phyloP scores from a whole-genome alignment of 2,329 filamentous ascomycete species.

The Sporothrix pseudoabietina region DNA sequence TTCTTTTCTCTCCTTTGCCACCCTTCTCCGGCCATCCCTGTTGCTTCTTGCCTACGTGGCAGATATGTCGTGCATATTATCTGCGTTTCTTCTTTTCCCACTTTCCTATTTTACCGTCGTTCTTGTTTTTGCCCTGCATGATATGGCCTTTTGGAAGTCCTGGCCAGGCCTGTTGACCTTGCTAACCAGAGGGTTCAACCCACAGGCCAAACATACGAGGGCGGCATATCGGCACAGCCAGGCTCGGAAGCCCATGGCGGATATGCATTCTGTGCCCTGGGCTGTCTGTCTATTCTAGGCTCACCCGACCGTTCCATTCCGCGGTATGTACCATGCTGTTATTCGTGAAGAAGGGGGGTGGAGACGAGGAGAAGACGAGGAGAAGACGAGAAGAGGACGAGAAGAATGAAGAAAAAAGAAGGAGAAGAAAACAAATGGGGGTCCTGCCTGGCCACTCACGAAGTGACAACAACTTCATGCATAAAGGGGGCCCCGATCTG shows the following conservation, averaged over 20 bases:
- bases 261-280: constrained; percentile 93
- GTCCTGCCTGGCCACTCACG: constrained; percentile 41
- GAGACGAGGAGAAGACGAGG: not conserved
- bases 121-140: constrained; percentile 20
- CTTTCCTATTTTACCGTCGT: not conserved
- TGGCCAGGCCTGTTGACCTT: not conserved
- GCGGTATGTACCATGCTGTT: constrained; percentile 51
- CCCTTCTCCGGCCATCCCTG: not conserved
- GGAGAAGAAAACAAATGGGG: not conserved
- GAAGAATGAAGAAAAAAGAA: not conserved
- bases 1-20: not conserved
- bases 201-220: constrained; percentile 87
- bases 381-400: not conserved
- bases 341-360: not conserved
- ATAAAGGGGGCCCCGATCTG: constrained; percentile 39
- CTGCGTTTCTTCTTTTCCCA: constrained; percentile 19
- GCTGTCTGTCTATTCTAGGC: constrained; percentile 83
- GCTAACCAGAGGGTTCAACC: not conserved
- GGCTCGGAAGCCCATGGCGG: constrained; percentile 92
- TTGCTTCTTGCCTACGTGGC: constrained; percentile 28
- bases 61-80: constrained; percentile 24
- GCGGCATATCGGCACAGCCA: constrained; percentile 84
- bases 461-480: constrained; percentile 44
- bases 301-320: constrained; percentile 73
- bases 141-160: not conserved